Percentiles rank a stretch among this genome's conserved stretches.
Evolutionary conservation across 176 grass and related monocot genomes (phyloP).

Genomic region (Neostapfia colusana): DNA sequence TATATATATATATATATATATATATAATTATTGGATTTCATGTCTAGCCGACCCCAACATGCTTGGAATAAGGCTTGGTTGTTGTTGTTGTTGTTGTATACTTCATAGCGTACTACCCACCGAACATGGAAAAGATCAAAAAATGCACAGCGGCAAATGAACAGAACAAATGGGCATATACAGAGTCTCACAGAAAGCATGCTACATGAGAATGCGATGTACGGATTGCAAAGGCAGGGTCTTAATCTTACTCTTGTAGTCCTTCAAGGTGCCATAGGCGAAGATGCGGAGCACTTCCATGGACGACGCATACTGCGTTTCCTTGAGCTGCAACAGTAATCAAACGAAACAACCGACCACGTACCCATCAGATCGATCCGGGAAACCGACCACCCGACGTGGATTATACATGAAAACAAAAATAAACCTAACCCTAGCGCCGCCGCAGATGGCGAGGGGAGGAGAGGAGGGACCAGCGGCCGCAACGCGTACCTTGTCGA

Average conservation of each 20-base stretch:
- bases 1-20: too few relatives aligned
- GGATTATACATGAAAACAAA: neutral
- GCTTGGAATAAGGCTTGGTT: too few relatives aligned
- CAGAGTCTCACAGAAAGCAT: neutral
- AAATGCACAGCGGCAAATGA: neutral
- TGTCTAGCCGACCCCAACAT: too few relatives aligned
- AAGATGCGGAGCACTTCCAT: conserved; percentile 92
- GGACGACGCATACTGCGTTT: conserved; percentile 79
- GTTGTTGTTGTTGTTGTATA: too few relatives aligned
- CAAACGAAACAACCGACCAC: conserved; percentile 17
- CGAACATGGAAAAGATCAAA: neutral
- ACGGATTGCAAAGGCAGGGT: neutral
- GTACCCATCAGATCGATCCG: conserved; percentile 32
- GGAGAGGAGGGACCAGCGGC: neutral
- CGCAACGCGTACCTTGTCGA: conserved; percentile 62
- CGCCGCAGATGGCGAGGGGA: neutral
- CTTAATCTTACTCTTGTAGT: conserved; percentile 84
- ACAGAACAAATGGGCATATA: neutral
- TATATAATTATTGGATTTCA: too few relatives aligned
- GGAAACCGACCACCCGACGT: neutral
- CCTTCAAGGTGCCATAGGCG: conserved; percentile 90
- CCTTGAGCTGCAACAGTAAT: conserved; percentile 56
- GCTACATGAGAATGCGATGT: neutral
- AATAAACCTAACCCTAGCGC: conserved; percentile 14
- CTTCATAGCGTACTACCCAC: neutral